Evolutionary conservation across 306 rosid species (phyloP).

Genomic region (Sesbania bispinosa): DNA sequence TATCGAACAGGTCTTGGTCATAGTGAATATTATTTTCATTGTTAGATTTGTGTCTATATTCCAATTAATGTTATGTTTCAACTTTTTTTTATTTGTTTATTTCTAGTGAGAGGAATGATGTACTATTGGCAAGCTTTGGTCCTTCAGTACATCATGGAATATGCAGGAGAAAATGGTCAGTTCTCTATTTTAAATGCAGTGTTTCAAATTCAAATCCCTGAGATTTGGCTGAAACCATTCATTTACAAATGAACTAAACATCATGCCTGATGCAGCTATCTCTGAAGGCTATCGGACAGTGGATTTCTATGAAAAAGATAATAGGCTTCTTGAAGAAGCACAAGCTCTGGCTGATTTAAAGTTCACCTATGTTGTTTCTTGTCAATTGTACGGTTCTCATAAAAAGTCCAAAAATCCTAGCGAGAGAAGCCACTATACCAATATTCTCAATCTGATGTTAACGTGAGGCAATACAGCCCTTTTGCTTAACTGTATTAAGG

Average conservation of each 20-base stretch:
- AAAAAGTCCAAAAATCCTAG: conserved; percentile 51
- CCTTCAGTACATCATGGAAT: conserved; percentile 71
- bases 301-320: conserved; percentile 17
- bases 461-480: conserved; percentile 52
- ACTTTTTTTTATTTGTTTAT: conserved; percentile 22
- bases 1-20: conserved; percentile 79
- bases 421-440: conserved; percentile 55
- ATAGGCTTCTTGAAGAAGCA: conserved; percentile 37
- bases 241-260: conserved; percentile 14
- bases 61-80: conserved; percentile 14
- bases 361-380: conserved; percentile 94
- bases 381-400: conserved; percentile 80
- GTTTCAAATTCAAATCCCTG: conserved; percentile 16
- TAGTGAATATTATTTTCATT: neutral
- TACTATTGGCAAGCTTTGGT: conserved; percentile 71
- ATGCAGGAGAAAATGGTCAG: conserved; percentile 60
- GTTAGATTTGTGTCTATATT: neutral
- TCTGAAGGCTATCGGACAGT: conserved; percentile 41
- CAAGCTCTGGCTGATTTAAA: conserved; percentile 87
- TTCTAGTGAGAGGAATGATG: conserved; percentile 97
- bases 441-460: conserved; percentile 81
- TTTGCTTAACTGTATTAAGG: conserved; percentile 1
- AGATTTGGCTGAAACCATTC: neutral
- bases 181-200: conserved; percentile 18
- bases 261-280: conserved; percentile 43